These are phyloP conservation scores for Nicotiana benthamiana DNA, from an alignment of 257 asterid genomes.

Conservation along the genomic window DNA sequence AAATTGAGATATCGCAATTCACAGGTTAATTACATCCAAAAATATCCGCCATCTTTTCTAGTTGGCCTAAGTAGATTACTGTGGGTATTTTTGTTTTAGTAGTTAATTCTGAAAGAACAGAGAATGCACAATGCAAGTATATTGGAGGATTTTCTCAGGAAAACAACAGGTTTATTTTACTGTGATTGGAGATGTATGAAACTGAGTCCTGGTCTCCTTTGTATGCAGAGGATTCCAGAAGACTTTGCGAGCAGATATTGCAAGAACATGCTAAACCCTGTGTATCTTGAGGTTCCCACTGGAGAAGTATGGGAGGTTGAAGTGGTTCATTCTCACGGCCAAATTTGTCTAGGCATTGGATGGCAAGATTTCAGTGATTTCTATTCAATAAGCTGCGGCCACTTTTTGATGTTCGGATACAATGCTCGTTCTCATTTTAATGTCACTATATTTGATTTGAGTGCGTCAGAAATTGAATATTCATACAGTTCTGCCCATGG, in stretches of 20 bases:
- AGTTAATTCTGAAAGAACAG: not conserved
- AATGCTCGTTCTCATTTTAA: not conserved
- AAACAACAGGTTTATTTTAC: no score
- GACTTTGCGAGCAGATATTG: not conserved
- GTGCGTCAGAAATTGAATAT: not conserved
- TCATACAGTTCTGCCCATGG: not conserved
- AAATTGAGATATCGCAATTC: not conserved
- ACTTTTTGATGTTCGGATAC: not conserved
- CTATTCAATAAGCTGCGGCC: not conserved
- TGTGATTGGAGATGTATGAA: no score
- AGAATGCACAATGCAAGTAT: no score
- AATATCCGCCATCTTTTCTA: not conserved
- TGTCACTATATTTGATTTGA: not conserved
- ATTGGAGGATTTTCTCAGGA: no score
- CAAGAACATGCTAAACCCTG: not conserved
- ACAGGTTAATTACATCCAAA: not conserved
- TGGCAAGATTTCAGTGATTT: not conserved
- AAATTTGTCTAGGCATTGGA: not conserved
- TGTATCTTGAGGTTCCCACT: not conserved
- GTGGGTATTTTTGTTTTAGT: not conserved
- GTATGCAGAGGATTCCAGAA: not conserved
- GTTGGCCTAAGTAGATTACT: not conserved
- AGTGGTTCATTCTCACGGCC: not conserved
- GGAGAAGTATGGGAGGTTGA: not conserved
- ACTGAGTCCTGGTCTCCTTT: not conserved